Evolutionary conservation across 148 eudicot genomes (phyloP), one percentile per base, ranked within the genome.

Genomic region (Euryodendron excelsum): DNA sequence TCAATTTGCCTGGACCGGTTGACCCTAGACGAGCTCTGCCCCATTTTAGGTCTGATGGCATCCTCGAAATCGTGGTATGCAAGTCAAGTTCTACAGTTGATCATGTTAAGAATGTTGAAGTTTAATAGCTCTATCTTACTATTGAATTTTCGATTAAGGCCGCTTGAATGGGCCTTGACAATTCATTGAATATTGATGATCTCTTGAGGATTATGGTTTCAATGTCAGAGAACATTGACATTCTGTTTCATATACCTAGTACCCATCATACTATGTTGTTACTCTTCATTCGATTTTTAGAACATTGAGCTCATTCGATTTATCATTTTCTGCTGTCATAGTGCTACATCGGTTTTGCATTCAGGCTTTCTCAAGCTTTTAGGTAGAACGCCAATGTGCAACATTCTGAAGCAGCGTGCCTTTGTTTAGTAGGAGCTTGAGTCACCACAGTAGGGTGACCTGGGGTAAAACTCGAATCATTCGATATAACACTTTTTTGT

Each of bases 1-100:
- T 94, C 84, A 86, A 83, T 75, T 85, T 94, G 55, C 98, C 97
- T 6, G 98, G 97, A 45, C 89, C 88, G 11, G 97, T 94, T 55
- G 96, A 94, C 68, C 95, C 98, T 0, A 84, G 94, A 80, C 72
- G 92, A 56, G 82, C 86, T 70, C 80, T 84, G 0, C 88, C 90
- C n/a, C 81, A 78, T 56, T 91, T 88, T 81, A 81, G 88, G 82
- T 72, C 89, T 8, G 89, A 89, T 76, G 97, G 97, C 75, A 91
- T 94, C 66, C 88, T 94, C 3, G 98, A 94, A 82, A 94, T 85
- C 3, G 85, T 89, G 5, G 89, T 77, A 9, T 37, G 41, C 33
- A 77, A 77, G 66, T 20, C 79, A 20, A 17, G 17, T 7, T 30
- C 37, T 7, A 18, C 56, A 1, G 78, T 28, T 75, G 69, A 75